Evolutionary conservation across 1,139 yeast genomes (phyloP), one percentile per base, ranked within the genome.

Genomic region (Lodderomyces elongisporus): DNA sequence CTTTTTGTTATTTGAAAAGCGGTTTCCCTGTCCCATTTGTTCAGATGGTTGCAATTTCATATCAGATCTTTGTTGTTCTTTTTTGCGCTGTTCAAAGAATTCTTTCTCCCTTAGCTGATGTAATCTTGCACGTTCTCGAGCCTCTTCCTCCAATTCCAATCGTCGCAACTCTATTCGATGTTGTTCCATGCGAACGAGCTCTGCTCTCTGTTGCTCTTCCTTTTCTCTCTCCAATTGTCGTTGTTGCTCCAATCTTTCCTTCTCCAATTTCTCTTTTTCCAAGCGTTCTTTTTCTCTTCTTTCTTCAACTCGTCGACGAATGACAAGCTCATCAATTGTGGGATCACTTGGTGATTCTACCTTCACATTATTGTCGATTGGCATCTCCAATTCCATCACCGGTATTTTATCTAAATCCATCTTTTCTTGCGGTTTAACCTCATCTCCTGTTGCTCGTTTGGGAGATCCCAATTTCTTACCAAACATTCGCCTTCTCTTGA

Each of bases 401-500:
- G 9, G 7, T 20, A 7, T 20, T 20, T 20, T 10, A 20, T 10
- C 22, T 20, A 7, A 7, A 20, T 20, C 22, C 9, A 20, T 10
- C 7, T 20, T 20, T 13, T 24, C 26, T 13, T 24, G 14, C 12
- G 10, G 7, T 7, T 18, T 18, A 7, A 28, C 4, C 18, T 25
- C 20, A 24, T 28, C 25, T 10, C 27, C 28, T 3, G 18, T 25
- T 4, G 63, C 64, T 27, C 70, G 46, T 42, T 62, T 56, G 1
- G 71, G 71, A 3, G 68, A 69, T 0, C 73, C 74, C 33, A 67
- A 44, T 6, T 54, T 39, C 39, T 52, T 57, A 4, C 68, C 66
- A 36, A 63, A 60, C 33, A 65, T 43, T 40, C 68, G 46, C 2
- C 59, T 48, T 2, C 67, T 59, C 42, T 58, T 57, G 16, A 18